Evolutionary conservation across 441 rosid species (phyloP).

Genomic region (Brassica hybrid): DNA sequence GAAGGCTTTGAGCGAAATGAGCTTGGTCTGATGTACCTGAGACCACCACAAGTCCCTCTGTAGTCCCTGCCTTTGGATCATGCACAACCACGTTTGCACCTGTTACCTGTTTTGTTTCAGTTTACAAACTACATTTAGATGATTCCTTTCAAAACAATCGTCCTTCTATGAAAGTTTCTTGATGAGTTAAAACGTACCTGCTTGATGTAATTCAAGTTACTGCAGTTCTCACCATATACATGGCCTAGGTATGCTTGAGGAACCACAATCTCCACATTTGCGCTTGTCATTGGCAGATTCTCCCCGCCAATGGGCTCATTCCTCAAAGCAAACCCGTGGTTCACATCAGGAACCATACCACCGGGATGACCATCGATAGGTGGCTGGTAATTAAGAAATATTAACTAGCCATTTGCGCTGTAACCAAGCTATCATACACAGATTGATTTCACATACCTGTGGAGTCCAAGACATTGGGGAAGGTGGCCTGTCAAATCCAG

Average conservation of each 20-base stretch:
- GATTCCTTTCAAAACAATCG: not conserved
- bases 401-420: slow-evolving; percentile 1
- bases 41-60: slow-evolving; percentile 63
- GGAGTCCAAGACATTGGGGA: slow-evolving; percentile 79
- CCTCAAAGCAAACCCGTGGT: slow-evolving; percentile 55
- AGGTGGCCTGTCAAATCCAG: slow-evolving; percentile 64
- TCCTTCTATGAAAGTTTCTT: not conserved
- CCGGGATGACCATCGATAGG: slow-evolving; percentile 46
- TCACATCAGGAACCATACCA: slow-evolving; percentile 57
- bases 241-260: slow-evolving; percentile 62
- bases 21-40: slow-evolving; percentile 71
- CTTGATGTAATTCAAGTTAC: slow-evolving; percentile 61
- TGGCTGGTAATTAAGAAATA: slow-evolving; percentile 35
- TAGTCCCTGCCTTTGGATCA: slow-evolving; percentile 65
- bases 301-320: slow-evolving; percentile 61
- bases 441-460: slow-evolving; percentile 51
- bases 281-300: slow-evolving; percentile 48
- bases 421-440: slow-evolving; percentile 10
- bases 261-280: slow-evolving; percentile 62
- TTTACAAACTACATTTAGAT: not conserved
- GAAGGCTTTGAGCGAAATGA: slow-evolving; percentile 71
- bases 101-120: not conserved
- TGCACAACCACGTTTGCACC: slow-evolving; percentile 53
- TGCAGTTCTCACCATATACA: slow-evolving; percentile 61
- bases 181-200: slow-evolving; percentile 46